Base-by-base conservation (phyloP, 169 alveolate genomes). In the Toxoplasma gondii region DNA sequence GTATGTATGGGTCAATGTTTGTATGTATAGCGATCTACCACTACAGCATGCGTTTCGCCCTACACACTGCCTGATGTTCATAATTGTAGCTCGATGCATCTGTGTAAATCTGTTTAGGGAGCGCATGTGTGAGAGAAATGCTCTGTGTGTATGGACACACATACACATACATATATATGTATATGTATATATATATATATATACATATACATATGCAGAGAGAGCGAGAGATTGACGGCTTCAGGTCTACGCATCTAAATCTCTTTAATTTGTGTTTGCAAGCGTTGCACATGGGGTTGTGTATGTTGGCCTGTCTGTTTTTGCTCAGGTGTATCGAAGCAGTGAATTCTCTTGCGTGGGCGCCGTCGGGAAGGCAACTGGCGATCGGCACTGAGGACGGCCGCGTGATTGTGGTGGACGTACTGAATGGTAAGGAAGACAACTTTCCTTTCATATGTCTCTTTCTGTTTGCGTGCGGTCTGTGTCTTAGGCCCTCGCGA, bases 371-470 rank as follows among this genome's bases (percentile, higher is more conserved):
- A 29, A 38, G n/a, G 12, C 93, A 88, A 64, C 83, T 88, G 31
- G 93, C 93, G 80, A 88, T 88, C 4, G 93, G 93, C 58, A 45
- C 82, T 45, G 93, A 88, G 58, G 93, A 88, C 41, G 93, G 93
- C 4, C 93, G 93, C 0, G n/a, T 88, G 24, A 36, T 88, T 38
- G 93, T 88, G 38, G 41, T 53, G 41, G 93, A 88, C 58, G 49
- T 34, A 5, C 19, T 29, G n/a, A 58, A 22, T 16, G 90, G 90
- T 82, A 38, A 36, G 90, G 19, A 74, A 74, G 84, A n/a, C 43
- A n/a, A 36, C 16, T 53, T 19, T 53, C 67, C 67, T 53, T 53
- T 53, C n/a, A n/a, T 16, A 69, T 4, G 24, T 29, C 7, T 10
- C n/a, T 36, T 74, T 36, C 44, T 9, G 84, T 17, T 19, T 74